Percentiles rank a stretch among this genome's conserved stretches.
These are phyloP conservation scores for Scleroderma bovista DNA, from an alignment of 768 basidiomycete genomes.

Conservation along the genomic window DNA sequence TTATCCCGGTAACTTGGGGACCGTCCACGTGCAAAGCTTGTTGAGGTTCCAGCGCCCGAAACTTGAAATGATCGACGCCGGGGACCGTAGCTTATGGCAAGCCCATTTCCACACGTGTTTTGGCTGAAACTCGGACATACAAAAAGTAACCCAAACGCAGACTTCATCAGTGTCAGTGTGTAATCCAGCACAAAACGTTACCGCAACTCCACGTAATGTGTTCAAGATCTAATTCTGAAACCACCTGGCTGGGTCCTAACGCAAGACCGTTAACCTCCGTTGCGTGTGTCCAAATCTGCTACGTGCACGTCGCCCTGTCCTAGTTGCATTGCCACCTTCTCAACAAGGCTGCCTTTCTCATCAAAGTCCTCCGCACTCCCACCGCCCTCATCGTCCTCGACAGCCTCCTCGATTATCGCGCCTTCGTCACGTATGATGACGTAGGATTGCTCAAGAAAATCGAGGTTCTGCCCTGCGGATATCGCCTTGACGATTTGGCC, in stretches of 20 bases:
- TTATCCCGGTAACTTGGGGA: too few species aligned
- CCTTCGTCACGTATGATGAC: constrained; percentile 55
- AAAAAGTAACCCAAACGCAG: too few species aligned
- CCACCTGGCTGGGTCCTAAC: neutral
- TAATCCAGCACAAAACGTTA: neutral
- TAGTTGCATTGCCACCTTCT: constrained; percentile 4
- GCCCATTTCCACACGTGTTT: too few species aligned
- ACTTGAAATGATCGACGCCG: too few species aligned
- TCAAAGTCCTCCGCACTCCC: constrained; percentile 26
- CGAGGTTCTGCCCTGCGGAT: constrained; percentile 73
- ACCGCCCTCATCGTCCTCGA: constrained; percentile 37
- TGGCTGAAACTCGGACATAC: too few species aligned
- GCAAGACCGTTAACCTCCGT: neutral
- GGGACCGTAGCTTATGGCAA: too few species aligned
- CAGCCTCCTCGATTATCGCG: constrained; percentile 60
- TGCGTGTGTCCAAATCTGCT: constrained; percentile 14
- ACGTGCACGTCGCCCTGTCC: constrained; percentile 2
- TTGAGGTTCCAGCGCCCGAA: too few species aligned
- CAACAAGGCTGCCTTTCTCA: constrained; percentile 39
- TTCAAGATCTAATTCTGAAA: neutral
- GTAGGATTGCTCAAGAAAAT: constrained; percentile 60
- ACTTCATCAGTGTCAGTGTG: too few species aligned
- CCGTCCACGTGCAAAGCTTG: too few species aligned
- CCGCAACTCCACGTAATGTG: neutral
- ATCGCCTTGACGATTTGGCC: constrained; percentile 75